Evolutionary conservation across 1,139 yeast species (phyloP).

Genomic region (Yamadazyma atmosphaerica): DNA sequence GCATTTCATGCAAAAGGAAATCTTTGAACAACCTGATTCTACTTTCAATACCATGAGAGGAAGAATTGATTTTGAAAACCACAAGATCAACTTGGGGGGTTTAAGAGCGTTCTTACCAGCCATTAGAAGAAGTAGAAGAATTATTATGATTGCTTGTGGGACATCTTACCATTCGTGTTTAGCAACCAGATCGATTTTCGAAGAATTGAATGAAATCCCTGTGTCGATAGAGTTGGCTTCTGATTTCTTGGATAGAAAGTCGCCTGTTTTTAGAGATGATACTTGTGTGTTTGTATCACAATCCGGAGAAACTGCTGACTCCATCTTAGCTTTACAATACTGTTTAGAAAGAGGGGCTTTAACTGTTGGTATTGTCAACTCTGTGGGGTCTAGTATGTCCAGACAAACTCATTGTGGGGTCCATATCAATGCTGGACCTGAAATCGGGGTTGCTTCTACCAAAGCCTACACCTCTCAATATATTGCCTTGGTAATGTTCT

Average conservation of each 20-base stretch:
- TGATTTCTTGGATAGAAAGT: constrained; percentile 91
- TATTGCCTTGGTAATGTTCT: constrained; percentile 96
- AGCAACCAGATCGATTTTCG: constrained; percentile 95
- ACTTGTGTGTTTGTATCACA: constrained; percentile 97
- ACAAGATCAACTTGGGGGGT: constrained; percentile 84
- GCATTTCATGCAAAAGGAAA: constrained; percentile 99
- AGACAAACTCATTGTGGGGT: constrained; percentile 98
- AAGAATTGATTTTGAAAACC: constrained; percentile 87
- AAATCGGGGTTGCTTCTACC: constrained; percentile 99
- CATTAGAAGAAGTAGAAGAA: constrained; percentile 91
- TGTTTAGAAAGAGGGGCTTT: constrained; percentile 97
- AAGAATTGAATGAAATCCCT: constrained; percentile 95
- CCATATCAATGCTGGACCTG: constrained; percentile 99
- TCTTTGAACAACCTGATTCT: constrained; percentile 97
- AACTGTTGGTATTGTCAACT: constrained; percentile 90
- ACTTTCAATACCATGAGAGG: constrained; percentile 99
- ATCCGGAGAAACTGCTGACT: constrained; percentile 98
- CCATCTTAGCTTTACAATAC: constrained; percentile 94
- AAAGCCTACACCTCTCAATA: constrained; percentile 98
- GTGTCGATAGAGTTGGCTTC: constrained; percentile 96
- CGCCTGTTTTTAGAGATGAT: constrained; percentile 98
- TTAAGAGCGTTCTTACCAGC: constrained; percentile 81
- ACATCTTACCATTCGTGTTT: constrained; percentile 98
- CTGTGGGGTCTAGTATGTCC: constrained; percentile 95
- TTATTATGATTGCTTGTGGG: constrained; percentile 99